Evolutionary conservation across 2,329 filamentous ascomycete species (phyloP), one percentile per base, ranked within the genome.

Genomic region (Colletotrichum tofieldiae): DNA sequence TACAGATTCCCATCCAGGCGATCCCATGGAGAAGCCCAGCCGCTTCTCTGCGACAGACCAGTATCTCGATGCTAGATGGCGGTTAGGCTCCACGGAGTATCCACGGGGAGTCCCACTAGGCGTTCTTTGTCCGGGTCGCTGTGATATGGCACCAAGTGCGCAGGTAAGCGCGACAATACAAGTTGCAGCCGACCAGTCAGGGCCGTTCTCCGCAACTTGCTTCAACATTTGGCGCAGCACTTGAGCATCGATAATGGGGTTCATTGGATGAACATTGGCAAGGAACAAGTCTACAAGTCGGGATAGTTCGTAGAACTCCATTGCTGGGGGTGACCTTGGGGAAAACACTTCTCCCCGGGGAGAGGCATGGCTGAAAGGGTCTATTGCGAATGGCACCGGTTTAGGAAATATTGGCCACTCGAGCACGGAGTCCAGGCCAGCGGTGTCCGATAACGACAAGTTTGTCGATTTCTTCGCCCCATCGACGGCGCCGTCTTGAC

Each of bases 141-240:
- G 70, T 11, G 70, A 72, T 58, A 74, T 74, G 39, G 72, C 72
- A 5, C 72, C 72, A 2, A 74, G 39, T 20, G 72, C 72, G 26
- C 72, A 74, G 5, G 66, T 43, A 8, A 74, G 61, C 11, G 72
- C 70, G 16, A 74, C 72, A 26, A 74, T 55, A 26, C 72, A 74
- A 20, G 72, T 74, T n/a, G 62, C 61, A 5, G 65, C 59, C 7
- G 72, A 73, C 72, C 72, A 74, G 72, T 74, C 72, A 11, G 72
- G 72, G 4, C 72, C 72, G 51, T 74, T 74, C 45, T 74, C 72
- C 12, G 72, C 72, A 2, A 74, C 72, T 4, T 74, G 67, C 49
- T 72, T 71, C 39, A 73, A 18, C 62, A 65, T 67, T 39, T 72
- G 68, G 23, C 68, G 71, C n/a, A 73, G 58, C 20, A 60, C 45